Conservation (phyloP, 2,329 filamentous ascomycete genomes). For the Botrytis medusae region DNA sequence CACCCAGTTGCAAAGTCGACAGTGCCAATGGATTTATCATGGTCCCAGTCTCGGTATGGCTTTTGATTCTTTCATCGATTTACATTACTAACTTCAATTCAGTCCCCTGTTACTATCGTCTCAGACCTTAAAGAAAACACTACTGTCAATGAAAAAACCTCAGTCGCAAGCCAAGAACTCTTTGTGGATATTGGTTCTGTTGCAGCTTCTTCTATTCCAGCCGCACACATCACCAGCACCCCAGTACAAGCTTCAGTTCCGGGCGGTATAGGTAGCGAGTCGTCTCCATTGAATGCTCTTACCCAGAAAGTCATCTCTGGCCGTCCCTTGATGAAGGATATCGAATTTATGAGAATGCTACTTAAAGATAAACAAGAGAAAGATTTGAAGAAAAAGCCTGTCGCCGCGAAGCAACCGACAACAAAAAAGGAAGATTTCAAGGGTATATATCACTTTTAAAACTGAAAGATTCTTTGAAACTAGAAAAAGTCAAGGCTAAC, state of each 20-base stretch:
- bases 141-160: background rate
- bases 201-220: background rate
- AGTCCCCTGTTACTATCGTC: background rate
- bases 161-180: background rate
- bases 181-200: background rate
- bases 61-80: background rate
- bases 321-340: background rate
- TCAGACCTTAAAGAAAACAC: background rate
- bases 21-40: background rate
- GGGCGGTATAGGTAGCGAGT: background rate
- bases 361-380: conserved; percentile 4
- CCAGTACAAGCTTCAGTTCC: background rate
- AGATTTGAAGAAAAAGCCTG: background rate
- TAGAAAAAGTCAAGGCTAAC: background rate
- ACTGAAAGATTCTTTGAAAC: background rate
- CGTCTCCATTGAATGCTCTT: too few relatives aligned
- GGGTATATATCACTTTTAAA: conserved; percentile 1
- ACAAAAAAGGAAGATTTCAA: background rate
- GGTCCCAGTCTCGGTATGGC: background rate
- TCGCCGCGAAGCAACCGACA: too few relatives aligned
- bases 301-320: background rate
- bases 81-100: background rate
- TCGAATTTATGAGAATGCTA: conserved; percentile 18
- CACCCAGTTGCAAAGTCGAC: background rate
- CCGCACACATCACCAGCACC: background rate